phyloP scores from a whole-genome alignment of 306 rosid genomes.

The Morella rubra region DNA sequence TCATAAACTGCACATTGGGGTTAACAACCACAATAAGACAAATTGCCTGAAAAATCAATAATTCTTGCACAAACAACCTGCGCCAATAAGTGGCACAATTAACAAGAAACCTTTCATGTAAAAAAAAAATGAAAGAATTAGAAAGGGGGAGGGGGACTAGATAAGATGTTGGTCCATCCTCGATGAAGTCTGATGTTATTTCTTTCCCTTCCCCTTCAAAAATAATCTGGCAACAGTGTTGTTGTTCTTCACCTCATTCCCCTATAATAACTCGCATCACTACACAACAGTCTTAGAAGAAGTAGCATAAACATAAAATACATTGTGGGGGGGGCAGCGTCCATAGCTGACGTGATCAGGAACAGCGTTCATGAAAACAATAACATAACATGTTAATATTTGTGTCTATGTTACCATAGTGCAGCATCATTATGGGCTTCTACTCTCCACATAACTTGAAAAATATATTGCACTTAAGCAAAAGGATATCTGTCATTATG shows the following conservation, averaged over 20 bases:
- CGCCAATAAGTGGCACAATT: neutral
- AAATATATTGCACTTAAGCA: neutral
- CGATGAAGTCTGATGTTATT: neutral
- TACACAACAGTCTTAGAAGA: too few species aligned
- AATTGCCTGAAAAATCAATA: neutral
- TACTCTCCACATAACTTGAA: neutral
- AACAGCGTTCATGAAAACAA: conserved; percentile 14
- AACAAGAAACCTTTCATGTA: neutral
- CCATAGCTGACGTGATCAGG: conserved; percentile 14
- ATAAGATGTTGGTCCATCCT: neutral
- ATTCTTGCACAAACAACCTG: conserved; percentile 6
- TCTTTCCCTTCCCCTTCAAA: neutral
- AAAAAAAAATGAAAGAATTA: neutral
- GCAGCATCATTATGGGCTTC: neutral
- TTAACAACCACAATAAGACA: conserved; percentile 12
- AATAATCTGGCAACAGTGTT: neutral
- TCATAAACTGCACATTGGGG: conserved; percentile 86
- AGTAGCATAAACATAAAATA: too few species aligned
- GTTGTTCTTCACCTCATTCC: too few species aligned
- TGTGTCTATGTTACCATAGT: too few species aligned
- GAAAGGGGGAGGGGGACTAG: neutral
- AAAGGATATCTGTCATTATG: neutral
- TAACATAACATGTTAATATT: neutral
- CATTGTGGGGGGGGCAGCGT: neutral
- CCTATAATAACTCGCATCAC: too few species aligned